These are phyloP conservation scores for Solanum gracilifrons DNA, from an alignment of 257 asterid genomes.

Conservation along the genomic window DNA sequence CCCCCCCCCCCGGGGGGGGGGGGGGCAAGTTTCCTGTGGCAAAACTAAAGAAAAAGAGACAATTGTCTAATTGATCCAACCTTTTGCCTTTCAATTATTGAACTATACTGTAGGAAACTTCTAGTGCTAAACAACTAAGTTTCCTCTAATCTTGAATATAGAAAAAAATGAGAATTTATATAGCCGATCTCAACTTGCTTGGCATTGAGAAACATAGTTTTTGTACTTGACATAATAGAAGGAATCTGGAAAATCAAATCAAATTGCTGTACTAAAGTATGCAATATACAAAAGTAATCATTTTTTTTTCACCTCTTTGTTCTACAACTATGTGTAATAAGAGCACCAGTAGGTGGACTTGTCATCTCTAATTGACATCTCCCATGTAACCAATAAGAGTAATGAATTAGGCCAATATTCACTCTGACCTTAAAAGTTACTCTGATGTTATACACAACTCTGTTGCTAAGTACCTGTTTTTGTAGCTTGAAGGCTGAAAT, in stretches of 20 bases:
- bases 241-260: neutral
- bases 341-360: conserved; percentile 62
- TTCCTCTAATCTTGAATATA: neutral
- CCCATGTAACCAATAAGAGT: conserved; percentile 61
- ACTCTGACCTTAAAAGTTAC: conserved; percentile 53
- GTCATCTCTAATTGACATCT: conserved; percentile 72
- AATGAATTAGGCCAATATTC: conserved; percentile 47
- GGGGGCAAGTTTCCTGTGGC: neutral
- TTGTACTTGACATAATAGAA: neutral
- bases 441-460: conserved; percentile 40
- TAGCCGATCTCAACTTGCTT: neutral
- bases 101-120: neutral
- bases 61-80: neutral
- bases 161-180: neutral
- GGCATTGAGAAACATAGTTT: neutral
- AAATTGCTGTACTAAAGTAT: neutral
- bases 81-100: neutral
- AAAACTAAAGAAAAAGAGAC: neutral
- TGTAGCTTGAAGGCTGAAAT: conserved; percentile 50
- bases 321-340: conserved; percentile 51
- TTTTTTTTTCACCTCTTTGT: conserved; percentile 38
- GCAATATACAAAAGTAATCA: neutral
- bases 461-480: conserved; percentile 50
- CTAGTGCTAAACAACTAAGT: neutral
- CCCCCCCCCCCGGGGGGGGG: too few relatives aligned